Conservation (phyloP, 2,329 filamentous ascomycete genomes). For the Huntiella omanensis region DNA sequence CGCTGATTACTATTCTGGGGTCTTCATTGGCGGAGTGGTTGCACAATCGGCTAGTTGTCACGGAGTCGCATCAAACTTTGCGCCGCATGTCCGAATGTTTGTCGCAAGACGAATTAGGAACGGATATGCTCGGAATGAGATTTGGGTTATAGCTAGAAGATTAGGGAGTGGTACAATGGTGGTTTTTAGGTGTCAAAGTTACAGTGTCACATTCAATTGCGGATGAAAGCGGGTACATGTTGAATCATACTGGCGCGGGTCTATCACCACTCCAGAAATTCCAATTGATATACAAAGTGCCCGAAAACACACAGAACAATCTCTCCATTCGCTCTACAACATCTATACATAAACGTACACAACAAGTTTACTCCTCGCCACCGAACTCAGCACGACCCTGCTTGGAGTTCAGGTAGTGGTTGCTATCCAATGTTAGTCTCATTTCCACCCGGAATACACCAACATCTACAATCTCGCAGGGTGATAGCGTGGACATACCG, state of each 20-base stretch:
- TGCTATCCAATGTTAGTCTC: constrained; percentile 27
- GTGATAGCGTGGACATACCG: too few species aligned
- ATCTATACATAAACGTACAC: background rate
- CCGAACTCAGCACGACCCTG: constrained; percentile 40
- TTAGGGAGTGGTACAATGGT: too few species aligned
- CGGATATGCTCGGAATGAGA: too few species aligned
- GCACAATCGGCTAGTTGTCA: background rate
- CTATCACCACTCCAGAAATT: constrained; percentile 8
- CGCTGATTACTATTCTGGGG: constrained; percentile 2
- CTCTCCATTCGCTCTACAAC: background rate
- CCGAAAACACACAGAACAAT: constrained; percentile 6
- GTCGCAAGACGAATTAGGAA: background rate
- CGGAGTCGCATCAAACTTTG: constrained; percentile 1
- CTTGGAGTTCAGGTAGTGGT: constrained; percentile 70
- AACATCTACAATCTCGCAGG: too few species aligned
- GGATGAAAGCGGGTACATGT: background rate
- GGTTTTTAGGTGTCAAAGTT: too few species aligned
- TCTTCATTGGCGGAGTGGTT: constrained; percentile 2
- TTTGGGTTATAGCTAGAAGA: too few species aligned
- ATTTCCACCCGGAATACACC: background rate
- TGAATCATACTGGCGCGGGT: constrained; percentile 8
- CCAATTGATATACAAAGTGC: constrained; percentile 11
- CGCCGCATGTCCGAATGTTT: background rate
- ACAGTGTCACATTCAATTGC: background rate
- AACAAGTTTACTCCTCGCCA: constrained; percentile 16